These are phyloP conservation scores for Debaryomyces singareniensis DNA, from an alignment of 1,139 yeast genomes.

Conservation along the genomic window DNA sequence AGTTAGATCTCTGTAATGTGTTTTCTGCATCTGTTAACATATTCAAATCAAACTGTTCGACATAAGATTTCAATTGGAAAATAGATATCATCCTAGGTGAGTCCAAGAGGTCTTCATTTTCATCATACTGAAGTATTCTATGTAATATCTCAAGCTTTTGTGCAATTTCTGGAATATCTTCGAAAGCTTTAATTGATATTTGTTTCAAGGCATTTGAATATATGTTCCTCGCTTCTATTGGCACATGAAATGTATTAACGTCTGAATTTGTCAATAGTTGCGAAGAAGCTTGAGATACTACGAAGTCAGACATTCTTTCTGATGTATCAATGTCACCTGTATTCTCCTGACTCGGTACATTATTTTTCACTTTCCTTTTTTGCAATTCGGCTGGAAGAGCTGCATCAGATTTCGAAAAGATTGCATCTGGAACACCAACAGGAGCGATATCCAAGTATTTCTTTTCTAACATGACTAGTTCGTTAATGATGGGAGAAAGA, in stretches of 20 bases:
- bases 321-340: conserved; percentile 3
- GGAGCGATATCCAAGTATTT: conserved; percentile 33
- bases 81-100: conserved; percentile 46
- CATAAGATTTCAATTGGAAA: conserved; percentile 36
- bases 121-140: conserved; percentile 44
- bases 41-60: conserved; percentile 14
- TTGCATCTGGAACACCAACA: conserved; percentile 32
- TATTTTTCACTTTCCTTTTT: conserved; percentile 3
- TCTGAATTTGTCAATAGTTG: conserved; percentile 29
- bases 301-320: conserved; percentile 20
- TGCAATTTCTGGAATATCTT: conserved; percentile 21
- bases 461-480: conserved; percentile 25
- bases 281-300: conserved; percentile 34
- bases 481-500: conserved; percentile 13
- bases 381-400: conserved; percentile 19
- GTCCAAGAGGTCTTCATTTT: conserved; percentile 27
- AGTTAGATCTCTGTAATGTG: not conserved
- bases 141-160: conserved; percentile 49
- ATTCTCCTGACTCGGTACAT: conserved; percentile 3
- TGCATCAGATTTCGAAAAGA: conserved; percentile 18
- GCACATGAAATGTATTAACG: conserved; percentile 34
- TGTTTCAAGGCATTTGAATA: conserved; percentile 23
- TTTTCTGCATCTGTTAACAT: conserved; percentile 1
- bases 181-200: conserved; percentile 28
- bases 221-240: conserved; percentile 26